Percentiles rank a stretch among this genome's conserved stretches.
phyloP scores from a whole-genome alignment of 805 yeast genomes.

The Kuraishia floccosa region DNA sequence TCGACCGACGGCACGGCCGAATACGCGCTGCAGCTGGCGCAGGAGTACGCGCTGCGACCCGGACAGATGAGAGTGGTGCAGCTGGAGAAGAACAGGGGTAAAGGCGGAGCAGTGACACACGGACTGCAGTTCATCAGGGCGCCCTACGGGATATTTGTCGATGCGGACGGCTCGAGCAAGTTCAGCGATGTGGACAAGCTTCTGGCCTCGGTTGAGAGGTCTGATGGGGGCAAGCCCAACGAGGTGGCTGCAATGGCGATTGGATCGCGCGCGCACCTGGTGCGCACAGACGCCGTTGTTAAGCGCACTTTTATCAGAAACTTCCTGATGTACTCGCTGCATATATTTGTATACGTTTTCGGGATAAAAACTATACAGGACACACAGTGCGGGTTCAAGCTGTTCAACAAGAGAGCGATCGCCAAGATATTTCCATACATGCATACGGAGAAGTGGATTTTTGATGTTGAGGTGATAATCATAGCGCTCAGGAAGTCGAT shows the following conservation, averaged over 20 bases:
- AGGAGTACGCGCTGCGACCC: slow-evolving; percentile 33
- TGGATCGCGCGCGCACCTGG: slow-evolving; percentile 97
- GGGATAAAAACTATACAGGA: slow-evolving; percentile 83
- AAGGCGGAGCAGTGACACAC: slow-evolving; percentile 95
- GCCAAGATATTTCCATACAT: slow-evolving; percentile 66
- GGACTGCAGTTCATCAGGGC: slow-evolving; percentile 77
- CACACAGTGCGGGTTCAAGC: slow-evolving; percentile 96
- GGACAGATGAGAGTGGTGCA: slow-evolving; percentile 61
- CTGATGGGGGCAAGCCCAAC: slow-evolving; percentile 11
- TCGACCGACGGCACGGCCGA: slow-evolving; percentile 71
- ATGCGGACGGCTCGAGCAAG: slow-evolving; percentile 93
- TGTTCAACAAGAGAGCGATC: slow-evolving; percentile 69
- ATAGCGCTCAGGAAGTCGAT: slow-evolving; percentile 65
- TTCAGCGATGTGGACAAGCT: slow-evolving; percentile 59
- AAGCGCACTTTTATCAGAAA: slow-evolving; percentile 82
- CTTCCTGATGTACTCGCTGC: slow-evolving; percentile 87
- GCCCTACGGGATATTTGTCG: slow-evolving; percentile 72
- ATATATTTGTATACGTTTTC: slow-evolving; percentile 73
- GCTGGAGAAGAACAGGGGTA: slow-evolving; percentile 74
- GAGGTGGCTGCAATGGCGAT: slow-evolving; percentile 53
- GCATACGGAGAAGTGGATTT: slow-evolving; percentile 98
- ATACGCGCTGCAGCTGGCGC: slow-evolving; percentile 56
- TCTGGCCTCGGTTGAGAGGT: slow-evolving; percentile 24
- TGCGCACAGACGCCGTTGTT: slow-evolving; percentile 92
- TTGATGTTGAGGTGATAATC: slow-evolving; percentile 87